Evolutionary conservation across 202 grass and related monocot genomes (phyloP), one percentile per base, ranked within the genome.

Genomic region (Carex sylvatica): DNA sequence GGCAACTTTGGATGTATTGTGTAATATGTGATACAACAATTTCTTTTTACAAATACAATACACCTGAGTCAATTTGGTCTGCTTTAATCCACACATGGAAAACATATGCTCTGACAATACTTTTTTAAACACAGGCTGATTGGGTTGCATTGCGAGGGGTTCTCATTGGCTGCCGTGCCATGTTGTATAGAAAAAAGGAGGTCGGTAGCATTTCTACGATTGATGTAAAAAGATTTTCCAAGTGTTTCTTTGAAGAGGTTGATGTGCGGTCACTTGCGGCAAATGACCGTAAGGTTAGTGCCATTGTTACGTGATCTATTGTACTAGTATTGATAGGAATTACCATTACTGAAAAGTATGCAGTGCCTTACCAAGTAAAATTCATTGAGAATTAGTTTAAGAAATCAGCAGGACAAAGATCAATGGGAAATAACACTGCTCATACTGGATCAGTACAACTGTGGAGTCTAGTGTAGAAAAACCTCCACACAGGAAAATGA

Each of bases 91-190:
- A 55, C 47, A 55, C 52, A 30, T 53, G 23, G 4, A 74, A 30
- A 55, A 63, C 33, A 49, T 58, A 42, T 47, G 16, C 19, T 83
- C 59, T 53, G 16, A 15, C 49, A 59, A 58, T 76, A 70, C 11
- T 83, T 63, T 59, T 88, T 35, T 63, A 71, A 18, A 83, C 85
- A 86, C 87, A 98, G 95, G 90, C 90, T 86, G 95, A 98, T 91
- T 98, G 95, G 95, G 86, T 88, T 19, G 88, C 89, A 74, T 55
- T 98, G 55, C 86, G 70, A 47, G 95, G 95, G 82, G 91, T 83
- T 84, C 91, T 98, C 58, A 84, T 93, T 84, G 95, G 92, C 84
- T 98, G 92, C 77, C 64, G 88, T 81, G 90, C 95, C 78, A 56
- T 98, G 35, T 91, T 98, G 90, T 80, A 54, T 16, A 94, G 95